Conservation (phyloP, 208 protist species). For the Crithidia brevicula region DNA sequence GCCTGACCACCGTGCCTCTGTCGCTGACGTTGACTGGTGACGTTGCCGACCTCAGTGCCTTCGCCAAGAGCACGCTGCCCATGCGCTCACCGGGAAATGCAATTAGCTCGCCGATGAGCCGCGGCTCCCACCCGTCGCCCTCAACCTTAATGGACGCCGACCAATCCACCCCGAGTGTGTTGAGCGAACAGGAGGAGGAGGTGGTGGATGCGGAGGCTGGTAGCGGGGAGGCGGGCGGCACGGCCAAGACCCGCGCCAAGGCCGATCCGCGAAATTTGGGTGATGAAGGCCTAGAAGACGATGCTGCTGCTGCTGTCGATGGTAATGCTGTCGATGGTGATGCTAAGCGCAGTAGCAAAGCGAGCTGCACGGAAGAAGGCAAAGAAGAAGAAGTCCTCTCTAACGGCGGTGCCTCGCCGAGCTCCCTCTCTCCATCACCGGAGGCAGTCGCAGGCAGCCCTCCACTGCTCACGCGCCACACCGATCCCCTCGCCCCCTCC, state of each 20-base stretch:
- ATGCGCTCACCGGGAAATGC: slow-evolving; percentile 7
- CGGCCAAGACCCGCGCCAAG: neutral
- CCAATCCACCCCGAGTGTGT: slow-evolving; percentile 63
- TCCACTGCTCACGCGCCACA: neutral
- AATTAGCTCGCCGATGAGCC: slow-evolving; percentile 1
- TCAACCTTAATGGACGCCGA: slow-evolving; percentile 32
- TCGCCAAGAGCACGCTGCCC: neutral
- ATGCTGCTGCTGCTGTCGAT: neutral
- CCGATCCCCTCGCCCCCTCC: too few relatives aligned
- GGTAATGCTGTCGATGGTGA: too few relatives aligned
- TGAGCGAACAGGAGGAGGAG: slow-evolving; percentile 52
- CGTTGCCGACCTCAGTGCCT: neutral
- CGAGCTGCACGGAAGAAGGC: neutral
- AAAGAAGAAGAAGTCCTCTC: neutral
- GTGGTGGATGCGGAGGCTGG: neutral
- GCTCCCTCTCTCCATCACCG: slow-evolving; percentile 7
- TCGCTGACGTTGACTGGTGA: too few relatives aligned
- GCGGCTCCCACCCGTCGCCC: neutral
- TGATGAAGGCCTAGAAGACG: slow-evolving; percentile 17
- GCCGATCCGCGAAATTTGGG: slow-evolving; percentile 26
- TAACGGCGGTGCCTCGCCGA: neutral
- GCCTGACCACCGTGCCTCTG: neutral
- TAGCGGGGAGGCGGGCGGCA: neutral
- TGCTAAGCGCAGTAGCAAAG: too few relatives aligned
- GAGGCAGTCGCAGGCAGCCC: neutral